Base-by-base conservation (phyloP, 78 protist genomes). In the Dictyostelium purpureum region DNA sequence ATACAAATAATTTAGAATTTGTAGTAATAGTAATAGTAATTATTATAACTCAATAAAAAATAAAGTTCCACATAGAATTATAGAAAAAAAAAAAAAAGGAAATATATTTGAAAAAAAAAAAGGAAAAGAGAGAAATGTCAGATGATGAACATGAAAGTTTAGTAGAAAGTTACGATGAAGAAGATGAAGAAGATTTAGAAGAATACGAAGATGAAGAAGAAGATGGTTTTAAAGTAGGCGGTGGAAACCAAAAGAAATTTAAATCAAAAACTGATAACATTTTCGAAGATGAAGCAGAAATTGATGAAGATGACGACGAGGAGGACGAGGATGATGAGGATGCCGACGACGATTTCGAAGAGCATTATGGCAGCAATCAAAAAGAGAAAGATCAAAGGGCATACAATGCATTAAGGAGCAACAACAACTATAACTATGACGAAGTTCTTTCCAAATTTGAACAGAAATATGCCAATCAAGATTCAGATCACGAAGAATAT, bases 251-350 rank as follows among this genome's bases (percentile, higher is more conserved):
- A n/a, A n/a, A n/a, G n/a, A n/a, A n/a, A n/a, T n/a, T n/a, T n/a
- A n/a, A 14, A 19, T 4, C 6, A 37, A 54, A 18, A 38, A 43
- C 26, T 26, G 38, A 61, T 37, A 40, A 67, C 42, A n/a, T n/a
- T n/a, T 47, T 81, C 69, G 94, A 90, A 70, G 94, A 79, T 19
- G 94, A 90, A 33, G 89, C 77, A 21, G 94, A 90, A 21, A 89
- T 43, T 16, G 94, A 21, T n/a, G 73, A 57, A 31, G 94, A 57
- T 21, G 79, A 79, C 21, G 94, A 90, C 5, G 81, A 56, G 18
- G 54, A 90, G 3, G 94, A 90, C 1, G 88, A 77, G n/a, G 88
- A 69, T 9, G 79, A 90, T 52, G 89, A 45, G 0, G 57, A 66
- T 12, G 94, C 45, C 0, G 88, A 90, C 26, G 67, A 65, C 3